Base-by-base conservation (phyloP, 2,329 filamentous ascomycete genomes). In the Monilinia polystroma region DNA sequence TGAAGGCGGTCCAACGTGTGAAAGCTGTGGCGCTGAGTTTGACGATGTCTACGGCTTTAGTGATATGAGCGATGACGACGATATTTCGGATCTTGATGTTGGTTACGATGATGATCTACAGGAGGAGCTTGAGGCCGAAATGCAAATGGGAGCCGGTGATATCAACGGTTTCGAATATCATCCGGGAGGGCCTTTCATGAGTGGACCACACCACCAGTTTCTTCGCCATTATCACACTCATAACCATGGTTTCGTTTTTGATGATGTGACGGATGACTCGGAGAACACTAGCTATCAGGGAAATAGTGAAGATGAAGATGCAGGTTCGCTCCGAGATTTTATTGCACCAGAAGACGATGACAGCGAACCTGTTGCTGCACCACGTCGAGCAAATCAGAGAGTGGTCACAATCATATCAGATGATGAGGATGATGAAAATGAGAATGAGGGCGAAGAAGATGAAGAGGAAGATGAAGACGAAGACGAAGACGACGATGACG, bases 1-100 rank as follows among this genome's bases (percentile, higher is more conserved):
- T 57, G 85, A 87, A 73, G 85, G 87, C 54, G 84, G 85, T 5
- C 70, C 66, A 71, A 76, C 72, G 4, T 91, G 88, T 72, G 69
- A 74, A 29, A 78, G 80, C 26, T 90, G 88, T 67, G 81, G 64
- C 26, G 49, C 49, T n/a, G 68, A 69, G 23, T 45, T 68, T 43
- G 74, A 72, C 18, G 76, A 77, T 35, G 76, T 53, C 73, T 59
- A 64, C 26, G 52, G 18, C 38, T 67, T 65, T 29, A 67, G 60
- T 45, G 66, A 67, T 49, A 49, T 53, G 32, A 54, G 58, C 2
- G 66, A 67, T 7, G 54, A 64, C 20, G 63, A 11, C 2, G 26
- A 60, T 23, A 43, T 66, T 51, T 66, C 63, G 16, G 66, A 67
- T 58, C 7, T 58, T 52, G 76, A 73, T 1, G 75, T 76, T 66